Evolutionary conservation across 768 basidiomycete genomes (phyloP), one percentile per base, ranked within the genome.

Genomic region (Xerocomus potaroensis): DNA sequence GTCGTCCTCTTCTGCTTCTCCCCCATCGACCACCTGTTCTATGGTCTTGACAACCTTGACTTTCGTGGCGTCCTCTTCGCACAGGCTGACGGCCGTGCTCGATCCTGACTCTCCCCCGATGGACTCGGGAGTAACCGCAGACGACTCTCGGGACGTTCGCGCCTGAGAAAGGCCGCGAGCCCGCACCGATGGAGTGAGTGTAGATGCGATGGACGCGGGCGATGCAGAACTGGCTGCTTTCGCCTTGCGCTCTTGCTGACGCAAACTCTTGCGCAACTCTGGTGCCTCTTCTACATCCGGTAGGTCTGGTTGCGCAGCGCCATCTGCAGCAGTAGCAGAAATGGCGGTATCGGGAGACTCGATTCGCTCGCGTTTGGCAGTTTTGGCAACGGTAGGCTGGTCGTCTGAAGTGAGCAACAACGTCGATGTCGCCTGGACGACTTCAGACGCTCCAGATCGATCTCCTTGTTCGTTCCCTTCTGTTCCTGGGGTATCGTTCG

Each of bases 81-180:
- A 65, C 34, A 66, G 27, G 43, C 64, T 66, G 11, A 65, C 64
- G 11, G 66, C 66, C 5, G 66, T 65, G 44, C 64, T 65, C 8
- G 66, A 67, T 12, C 59, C 64, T 3, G 64, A 67, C 41, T 61
- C 61, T 2, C 40, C 62, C 15, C 54, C 62, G 36, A 62, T 30
- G 27, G 62, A 62, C 41, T 63, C 65, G 45, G 64, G 48, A 32
- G 51, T 50, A 21, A 48, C 56, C 5, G 59, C 51, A 21, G 57
- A 53, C 46, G 56, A 49, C 32, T 54, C 51, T 2, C 63, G 58
- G 24, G 63, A 65, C 0, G 62, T 64, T 7, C 41, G 39, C 14
- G 49, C 38, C 42, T 45, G 61, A 23, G 59, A 62, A 9, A 64
- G 22, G 9, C 49, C 54, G 3, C 61, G 51, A 26, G 51, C 41